Evolutionary conservation across 2,329 filamentous ascomycete genomes (phyloP).

Genomic region (Dactylonectria macrodidyma): DNA sequence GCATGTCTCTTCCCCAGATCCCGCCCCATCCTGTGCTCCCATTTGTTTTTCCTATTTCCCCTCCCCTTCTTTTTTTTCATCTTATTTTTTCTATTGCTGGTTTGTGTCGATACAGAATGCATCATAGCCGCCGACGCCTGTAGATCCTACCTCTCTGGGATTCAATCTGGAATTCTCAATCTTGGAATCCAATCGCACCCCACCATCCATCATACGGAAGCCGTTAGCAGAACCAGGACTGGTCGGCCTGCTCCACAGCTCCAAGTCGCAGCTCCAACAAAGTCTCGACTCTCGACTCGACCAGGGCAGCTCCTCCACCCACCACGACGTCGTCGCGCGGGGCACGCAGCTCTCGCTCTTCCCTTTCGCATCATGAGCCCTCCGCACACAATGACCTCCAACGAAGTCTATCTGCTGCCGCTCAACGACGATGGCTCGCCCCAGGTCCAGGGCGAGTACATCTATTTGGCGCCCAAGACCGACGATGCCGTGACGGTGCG

Average conservation of each 20-base stretch:
- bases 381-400: constrained; percentile 72
- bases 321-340: constrained; percentile 44
- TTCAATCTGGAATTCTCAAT: constrained; percentile 14
- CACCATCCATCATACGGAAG: constrained; percentile 16
- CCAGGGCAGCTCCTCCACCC: constrained; percentile 33
- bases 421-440: constrained; percentile 95
- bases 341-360: constrained; percentile 49
- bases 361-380: constrained; percentile 67
- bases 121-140: neutral
- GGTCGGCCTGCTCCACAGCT: constrained; percentile 41
- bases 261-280: constrained; percentile 10
- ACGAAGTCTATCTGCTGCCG: constrained; percentile 87
- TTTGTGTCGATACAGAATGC: neutral
- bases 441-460: constrained; percentile 89
- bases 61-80: neutral
- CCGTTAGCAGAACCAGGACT: constrained; percentile 23
- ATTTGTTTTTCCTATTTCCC: neutral
- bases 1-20: constrained; percentile 5
- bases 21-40: neutral
- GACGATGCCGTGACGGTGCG: constrained; percentile 84
- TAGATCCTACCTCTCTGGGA: constrained; percentile 10
- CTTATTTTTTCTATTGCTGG: neutral
- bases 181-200: neutral
- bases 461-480: constrained; percentile 86
- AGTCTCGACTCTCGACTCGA: constrained; percentile 16